Conservation (phyloP, 2,329 filamentous ascomycete genomes). For the Trichoderma koningiopsis region DNA sequence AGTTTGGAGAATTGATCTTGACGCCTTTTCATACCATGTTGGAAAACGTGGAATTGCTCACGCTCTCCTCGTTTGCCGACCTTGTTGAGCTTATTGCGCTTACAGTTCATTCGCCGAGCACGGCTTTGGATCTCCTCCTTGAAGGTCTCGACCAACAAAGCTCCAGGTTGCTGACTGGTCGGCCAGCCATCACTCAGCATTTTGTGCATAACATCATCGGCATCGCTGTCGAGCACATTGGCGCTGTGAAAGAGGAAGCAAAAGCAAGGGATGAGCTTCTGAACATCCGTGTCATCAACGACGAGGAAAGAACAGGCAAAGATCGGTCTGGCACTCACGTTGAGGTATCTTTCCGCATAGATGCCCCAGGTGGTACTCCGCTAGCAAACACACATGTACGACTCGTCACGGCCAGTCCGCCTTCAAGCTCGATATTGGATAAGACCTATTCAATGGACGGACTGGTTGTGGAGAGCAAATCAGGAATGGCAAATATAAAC, state of each 20-base stretch:
- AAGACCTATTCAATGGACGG: conserved; percentile 43
- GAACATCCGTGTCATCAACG: background rate
- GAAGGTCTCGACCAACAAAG: conserved; percentile 38
- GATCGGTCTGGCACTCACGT: background rate
- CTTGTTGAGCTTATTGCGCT: conserved; percentile 27
- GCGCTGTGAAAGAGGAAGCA: conserved; percentile 33
- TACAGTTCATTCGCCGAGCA: conserved; percentile 25
- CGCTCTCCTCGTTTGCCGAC: background rate
- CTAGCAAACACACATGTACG: conserved; percentile 39
- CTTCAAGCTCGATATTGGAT: conserved; percentile 36
- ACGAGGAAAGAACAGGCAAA: background rate
- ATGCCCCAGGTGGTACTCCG: conserved; percentile 30
- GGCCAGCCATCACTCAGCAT: conserved; percentile 33
- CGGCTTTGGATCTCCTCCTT: conserved; percentile 28
- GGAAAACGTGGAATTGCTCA: conserved; percentile 18
- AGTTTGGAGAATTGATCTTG: conserved; percentile 20
- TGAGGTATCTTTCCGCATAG: conserved; percentile 28
- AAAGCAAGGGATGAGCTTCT: conserved; percentile 11
- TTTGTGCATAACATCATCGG: conserved; percentile 40
- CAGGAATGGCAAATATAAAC: conserved; percentile 35
- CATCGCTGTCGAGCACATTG: conserved; percentile 45
- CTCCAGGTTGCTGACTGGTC: conserved; percentile 34
- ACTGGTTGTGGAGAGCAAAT: conserved; percentile 38
- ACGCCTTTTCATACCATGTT: conserved; percentile 25
- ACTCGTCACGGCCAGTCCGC: conserved; percentile 38